Evolutionary conservation across 2,329 filamentous ascomycete species (phyloP), one percentile per base, ranked within the genome.

Genomic region (Ophiosphaerella narmari): DNA sequence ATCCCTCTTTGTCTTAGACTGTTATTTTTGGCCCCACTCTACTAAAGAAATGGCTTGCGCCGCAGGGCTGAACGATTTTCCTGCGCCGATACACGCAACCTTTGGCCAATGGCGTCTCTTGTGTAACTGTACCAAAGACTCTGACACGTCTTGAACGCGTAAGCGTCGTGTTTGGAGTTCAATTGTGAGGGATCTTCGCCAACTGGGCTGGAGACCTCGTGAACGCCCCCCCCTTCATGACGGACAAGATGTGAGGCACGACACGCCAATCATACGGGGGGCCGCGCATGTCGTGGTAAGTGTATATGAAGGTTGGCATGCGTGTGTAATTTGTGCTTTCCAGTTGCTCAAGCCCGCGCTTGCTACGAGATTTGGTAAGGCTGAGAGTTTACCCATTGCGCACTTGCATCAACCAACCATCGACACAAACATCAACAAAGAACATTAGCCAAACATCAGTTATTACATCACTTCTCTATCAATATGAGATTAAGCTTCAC

Each of bases 321-420:
- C 52, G 34, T 31, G 16, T 77, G 33, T 24, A 77, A n/a, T 86
- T 36, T 24, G 38, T 23, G 21, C 12, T 29, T 9, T 29, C 21
- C 13, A 23, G 16, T 40, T 26, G 21, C 12, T n/a, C 26, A 40
- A 23, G 18, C 23, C 26, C 29, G 21, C 32, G 32, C 18, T 88
- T 55, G 80, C 85, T 52, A 82, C 42, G 29, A 40, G 32, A 9
- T 31, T 23, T 13, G 23, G 18, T 7, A 24, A 34, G 14, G 36
- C 29, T 40, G 24, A 42, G 31, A 38, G 29, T 24, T 14, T 42
- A 14, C 24, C 14, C 12, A 16, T 14, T n/a, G 6, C 26, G 26
- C 12, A 18, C n/a, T 16, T 36, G 14, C 24, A 32, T 39, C 34
- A 2, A 38, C 40, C 6, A 34, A 14, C 16, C 34, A 18, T 14